These are phyloP conservation scores for Geosmithia putterillii DNA, from an alignment of 2,329 filamentous ascomycete species.

Conservation along the genomic window DNA sequence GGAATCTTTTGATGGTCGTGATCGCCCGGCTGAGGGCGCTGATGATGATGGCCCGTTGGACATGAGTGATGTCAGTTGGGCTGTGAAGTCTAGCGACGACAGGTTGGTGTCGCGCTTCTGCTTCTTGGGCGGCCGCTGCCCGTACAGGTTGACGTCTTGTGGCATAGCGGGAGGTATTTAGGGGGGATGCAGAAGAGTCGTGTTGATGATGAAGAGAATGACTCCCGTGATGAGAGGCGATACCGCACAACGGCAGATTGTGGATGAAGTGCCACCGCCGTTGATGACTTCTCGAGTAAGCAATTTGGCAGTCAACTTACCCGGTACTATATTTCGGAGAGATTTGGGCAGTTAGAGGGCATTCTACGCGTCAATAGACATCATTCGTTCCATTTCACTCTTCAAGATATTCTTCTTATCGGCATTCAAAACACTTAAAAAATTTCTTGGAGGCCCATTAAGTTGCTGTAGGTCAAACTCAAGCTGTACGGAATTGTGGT, in stretches of 20 bases:
- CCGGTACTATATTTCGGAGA: not conserved
- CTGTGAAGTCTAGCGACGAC: conserved; percentile 73
- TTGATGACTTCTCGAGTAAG: not conserved
- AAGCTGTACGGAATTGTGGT: not conserved
- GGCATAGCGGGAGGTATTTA: no score
- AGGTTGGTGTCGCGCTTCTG: conserved; percentile 58
- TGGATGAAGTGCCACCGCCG: not conserved
- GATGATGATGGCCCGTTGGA: conserved; percentile 33
- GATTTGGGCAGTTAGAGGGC: not conserved
- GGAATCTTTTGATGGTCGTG: conserved; percentile 32
- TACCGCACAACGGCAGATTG: not conserved
- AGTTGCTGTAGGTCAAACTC: not conserved
- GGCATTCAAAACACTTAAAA: not conserved
- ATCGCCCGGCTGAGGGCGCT: conserved; percentile 23
- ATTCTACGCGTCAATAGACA: not conserved
- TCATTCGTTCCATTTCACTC: not conserved
- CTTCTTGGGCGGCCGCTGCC: conserved; percentile 58
- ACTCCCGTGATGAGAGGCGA: not conserved
- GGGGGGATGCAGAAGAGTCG: not conserved
- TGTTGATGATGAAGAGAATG: not conserved
- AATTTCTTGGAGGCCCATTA: not conserved
- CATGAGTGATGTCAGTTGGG: conserved; percentile 75
- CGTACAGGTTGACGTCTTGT: conserved; percentile 64
- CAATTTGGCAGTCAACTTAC: not conserved
- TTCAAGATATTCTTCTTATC: not conserved